Percentiles rank a stretch among this genome's conserved stretches.
Conservation (phyloP, 352 stramenopile species). For the Phytophthora uliginosa region DNA sequence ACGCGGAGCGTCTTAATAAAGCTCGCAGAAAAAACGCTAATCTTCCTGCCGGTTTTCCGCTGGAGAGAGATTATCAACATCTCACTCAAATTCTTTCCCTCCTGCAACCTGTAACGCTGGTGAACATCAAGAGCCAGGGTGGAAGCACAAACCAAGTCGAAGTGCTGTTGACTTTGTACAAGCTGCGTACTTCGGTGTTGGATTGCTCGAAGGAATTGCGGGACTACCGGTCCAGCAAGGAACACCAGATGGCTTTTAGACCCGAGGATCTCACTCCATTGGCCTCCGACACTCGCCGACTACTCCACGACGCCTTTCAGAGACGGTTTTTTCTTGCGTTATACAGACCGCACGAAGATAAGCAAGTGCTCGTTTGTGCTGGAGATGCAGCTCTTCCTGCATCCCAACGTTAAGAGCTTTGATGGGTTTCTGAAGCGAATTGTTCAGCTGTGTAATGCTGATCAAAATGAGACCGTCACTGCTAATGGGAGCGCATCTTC, state of each 20-base stretch:
- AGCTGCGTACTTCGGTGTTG: not conserved
- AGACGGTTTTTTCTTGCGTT: conserved; percentile 8
- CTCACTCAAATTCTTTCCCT: conserved; percentile 3
- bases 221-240: conserved; percentile 5
- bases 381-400: conserved; percentile 17
- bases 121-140: conserved; percentile 8
- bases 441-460: conserved; percentile 1
- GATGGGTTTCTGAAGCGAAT: conserved; percentile 14
- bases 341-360: conserved; percentile 12
- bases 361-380: conserved; percentile 14
- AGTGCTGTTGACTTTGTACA: conserved; percentile 4
- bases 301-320: conserved; percentile 8
- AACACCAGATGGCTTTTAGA: not conserved
- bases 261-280: conserved; percentile 9
- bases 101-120: not conserved
- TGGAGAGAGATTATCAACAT: conserved; percentile 8
- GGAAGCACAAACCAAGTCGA: conserved; percentile 9
- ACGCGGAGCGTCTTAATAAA: conserved; percentile 1
- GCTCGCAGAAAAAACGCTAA: not conserved
- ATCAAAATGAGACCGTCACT: not conserved
- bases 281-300: conserved; percentile 4
- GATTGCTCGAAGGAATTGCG: conserved; percentile 10
- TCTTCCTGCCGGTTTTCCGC: conserved; percentile 1
- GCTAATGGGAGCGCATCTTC: not conserved
- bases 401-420: conserved; percentile 15